phyloP scores from a whole-genome alignment of 371 early-diverging fungal genomes.

The Mortierella sp. region DNA sequence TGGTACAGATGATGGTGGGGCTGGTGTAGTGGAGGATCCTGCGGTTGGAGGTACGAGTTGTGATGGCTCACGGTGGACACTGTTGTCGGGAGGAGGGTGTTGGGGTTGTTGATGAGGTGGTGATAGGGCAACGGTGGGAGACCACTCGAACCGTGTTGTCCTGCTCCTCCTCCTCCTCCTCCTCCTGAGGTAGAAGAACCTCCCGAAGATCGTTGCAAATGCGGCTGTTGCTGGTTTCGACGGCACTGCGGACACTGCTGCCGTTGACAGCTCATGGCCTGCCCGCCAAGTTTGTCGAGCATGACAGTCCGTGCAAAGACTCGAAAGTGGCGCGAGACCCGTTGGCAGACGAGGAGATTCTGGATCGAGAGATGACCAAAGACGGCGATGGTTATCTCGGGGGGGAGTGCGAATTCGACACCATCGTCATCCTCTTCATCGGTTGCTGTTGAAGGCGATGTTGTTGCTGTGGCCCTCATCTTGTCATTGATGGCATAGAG shows the following conservation, averaged over 20 bases:
- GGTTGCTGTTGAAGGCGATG: neutral
- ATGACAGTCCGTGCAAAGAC: constrained; percentile 21
- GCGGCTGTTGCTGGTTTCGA: neutral
- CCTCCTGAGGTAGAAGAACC: neutral
- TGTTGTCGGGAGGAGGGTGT: neutral
- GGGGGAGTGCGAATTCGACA: constrained; percentile 18
- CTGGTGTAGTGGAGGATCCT: constrained; percentile 10
- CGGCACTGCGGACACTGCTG: neutral
- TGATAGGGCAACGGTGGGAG: constrained; percentile 26
- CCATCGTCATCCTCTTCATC: too few relatives aligned
- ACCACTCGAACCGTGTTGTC: constrained; percentile 1
- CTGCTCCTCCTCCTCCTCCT: neutral
- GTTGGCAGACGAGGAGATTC: constrained; percentile 34
- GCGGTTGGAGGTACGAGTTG: neutral
- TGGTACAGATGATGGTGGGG: constrained; percentile 25
- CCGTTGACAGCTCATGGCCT: neutral
- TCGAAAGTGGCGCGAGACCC: constrained; percentile 38
- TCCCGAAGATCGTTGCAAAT: constrained; percentile 3
- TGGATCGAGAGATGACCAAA: constrained; percentile 22
- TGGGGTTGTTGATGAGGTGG: constrained; percentile 10
- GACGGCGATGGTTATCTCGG: constrained; percentile 33
- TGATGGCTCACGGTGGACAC: neutral
- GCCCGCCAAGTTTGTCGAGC: constrained; percentile 36
- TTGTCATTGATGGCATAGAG: neutral
- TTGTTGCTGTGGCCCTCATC: neutral